Evolutionary conservation across 257 asterid species (phyloP).

Genomic region (Nicotiana tabacum): DNA sequence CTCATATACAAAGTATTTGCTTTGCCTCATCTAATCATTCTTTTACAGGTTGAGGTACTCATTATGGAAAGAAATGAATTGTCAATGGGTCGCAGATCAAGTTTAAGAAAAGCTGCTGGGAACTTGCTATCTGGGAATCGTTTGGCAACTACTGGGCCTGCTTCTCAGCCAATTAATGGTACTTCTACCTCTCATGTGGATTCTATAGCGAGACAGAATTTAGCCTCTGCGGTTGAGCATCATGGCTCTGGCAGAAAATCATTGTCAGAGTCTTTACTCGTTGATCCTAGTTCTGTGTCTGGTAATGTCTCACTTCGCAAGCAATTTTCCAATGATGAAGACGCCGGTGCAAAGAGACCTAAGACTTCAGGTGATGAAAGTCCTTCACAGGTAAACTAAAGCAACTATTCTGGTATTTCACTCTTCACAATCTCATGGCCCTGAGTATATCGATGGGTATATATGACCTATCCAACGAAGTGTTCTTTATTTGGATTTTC

Average conservation of each 20-base stretch:
- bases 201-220: conserved; percentile 58
- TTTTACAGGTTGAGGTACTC: conserved; percentile 80
- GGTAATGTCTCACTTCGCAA: conserved; percentile 85
- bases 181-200: conserved; percentile 44
- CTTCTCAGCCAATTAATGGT: conserved; percentile 49
- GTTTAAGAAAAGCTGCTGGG: conserved; percentile 79
- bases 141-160: conserved; percentile 28
- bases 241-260: conserved; percentile 97
- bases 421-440: neutral
- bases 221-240: conserved; percentile 73
- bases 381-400: conserved; percentile 41
- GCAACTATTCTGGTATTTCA: neutral
- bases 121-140: conserved; percentile 56
- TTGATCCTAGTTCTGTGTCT: conserved; percentile 53
- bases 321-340: conserved; percentile 74
- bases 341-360: conserved; percentile 28
- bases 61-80: conserved; percentile 76
- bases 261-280: conserved; percentile 75
- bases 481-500: neutral
- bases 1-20: conserved; percentile 6
- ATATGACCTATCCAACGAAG: neutral
- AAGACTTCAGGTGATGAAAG: conserved; percentile 52
- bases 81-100: conserved; percentile 60
- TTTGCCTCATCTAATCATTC: conserved; percentile 7
- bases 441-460: neutral